These are phyloP conservation scores for Verticillium alfalfae DNA, from an alignment of 2,329 filamentous ascomycete genomes.

Conservation along the genomic window DNA sequence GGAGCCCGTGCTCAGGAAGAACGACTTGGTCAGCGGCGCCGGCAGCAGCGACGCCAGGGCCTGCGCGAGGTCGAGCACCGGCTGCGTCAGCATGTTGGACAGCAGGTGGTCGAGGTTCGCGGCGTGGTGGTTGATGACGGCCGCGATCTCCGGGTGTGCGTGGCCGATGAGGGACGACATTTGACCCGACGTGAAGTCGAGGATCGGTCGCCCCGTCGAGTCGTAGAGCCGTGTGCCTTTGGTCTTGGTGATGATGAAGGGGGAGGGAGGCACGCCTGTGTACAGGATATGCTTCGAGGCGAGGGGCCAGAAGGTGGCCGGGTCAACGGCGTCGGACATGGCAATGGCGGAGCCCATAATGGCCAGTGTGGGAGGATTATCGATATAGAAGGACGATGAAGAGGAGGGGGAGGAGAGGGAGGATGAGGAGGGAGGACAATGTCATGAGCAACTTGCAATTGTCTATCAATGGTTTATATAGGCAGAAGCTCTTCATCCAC, in stretches of 20 bases:
- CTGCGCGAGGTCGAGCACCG: slow-evolving; percentile 47
- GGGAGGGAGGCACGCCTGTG: slow-evolving; percentile 32
- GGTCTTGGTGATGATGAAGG: slow-evolving; percentile 35
- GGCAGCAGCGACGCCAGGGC: slow-evolving; percentile 41
- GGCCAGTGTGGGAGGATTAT: background rate
- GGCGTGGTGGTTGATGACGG: slow-evolving; percentile 39
- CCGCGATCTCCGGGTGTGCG: slow-evolving; percentile 50
- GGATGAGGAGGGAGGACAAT: background rate
- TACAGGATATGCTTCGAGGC: slow-evolving; percentile 33
- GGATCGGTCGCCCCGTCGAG: slow-evolving; percentile 32
- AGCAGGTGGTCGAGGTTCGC: slow-evolving; percentile 50
- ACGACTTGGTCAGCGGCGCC: slow-evolving; percentile 40
- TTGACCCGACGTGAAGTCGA: slow-evolving; percentile 56
- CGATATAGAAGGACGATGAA: background rate
- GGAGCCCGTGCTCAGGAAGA: slow-evolving; percentile 51
- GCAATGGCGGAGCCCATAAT: background rate
- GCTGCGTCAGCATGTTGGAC: slow-evolving; percentile 49
- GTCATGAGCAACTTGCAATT: background rate
- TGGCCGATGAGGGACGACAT: slow-evolving; percentile 55
- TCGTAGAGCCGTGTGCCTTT: slow-evolving; percentile 40
- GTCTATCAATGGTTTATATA: background rate
- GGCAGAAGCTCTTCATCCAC: background rate
- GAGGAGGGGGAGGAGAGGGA: background rate
- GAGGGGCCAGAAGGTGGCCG: slow-evolving; percentile 22
- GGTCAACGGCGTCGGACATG: background rate